A percentile compares a stretch with the other conserved stretches of the same genome.
These are phyloP conservation scores for Pyrus hybrid DNA, from an alignment of 331 rosid genomes.

Conservation along the genomic window DNA sequence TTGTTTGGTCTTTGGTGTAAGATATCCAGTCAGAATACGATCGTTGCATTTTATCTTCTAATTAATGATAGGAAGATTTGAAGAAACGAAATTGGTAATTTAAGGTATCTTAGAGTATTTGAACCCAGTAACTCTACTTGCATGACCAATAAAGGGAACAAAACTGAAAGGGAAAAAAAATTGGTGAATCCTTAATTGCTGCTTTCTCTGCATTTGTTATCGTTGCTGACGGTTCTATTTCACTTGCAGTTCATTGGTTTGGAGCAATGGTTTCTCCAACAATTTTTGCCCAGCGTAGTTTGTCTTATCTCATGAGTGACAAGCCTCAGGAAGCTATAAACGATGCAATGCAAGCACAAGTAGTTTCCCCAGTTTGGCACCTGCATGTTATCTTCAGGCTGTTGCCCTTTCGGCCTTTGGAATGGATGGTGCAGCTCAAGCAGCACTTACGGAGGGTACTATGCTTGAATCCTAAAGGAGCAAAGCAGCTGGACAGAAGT, in stretches of 20 bases:
- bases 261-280: too few species aligned
- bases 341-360: conserved; percentile 74
- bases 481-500: conserved; percentile 32
- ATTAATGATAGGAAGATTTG: background rate
- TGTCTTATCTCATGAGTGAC: conserved; percentile 45
- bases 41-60: background rate
- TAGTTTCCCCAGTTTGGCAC: conserved; percentile 69
- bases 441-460: conserved; percentile 69
- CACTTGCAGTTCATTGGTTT: too few species aligned
- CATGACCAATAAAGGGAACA: too few species aligned
- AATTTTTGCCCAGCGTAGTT: conserved; percentile 57
- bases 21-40: too few species aligned
- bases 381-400: conserved; percentile 76
- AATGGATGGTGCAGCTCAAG: conserved; percentile 65
- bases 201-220: too few species aligned
- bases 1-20: background rate
- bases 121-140: too few species aligned
- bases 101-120: too few species aligned
- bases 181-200: too few species aligned
- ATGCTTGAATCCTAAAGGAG: conserved; percentile 55
- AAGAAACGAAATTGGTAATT: too few species aligned
- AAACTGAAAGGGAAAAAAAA: too few species aligned
- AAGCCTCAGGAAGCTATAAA: conserved; percentile 30
- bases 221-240: too few species aligned
- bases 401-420: conserved; percentile 51